phyloP scores from a whole-genome alignment of 73 alveolate genomes.

The Blepharisma stoltei region DNA sequence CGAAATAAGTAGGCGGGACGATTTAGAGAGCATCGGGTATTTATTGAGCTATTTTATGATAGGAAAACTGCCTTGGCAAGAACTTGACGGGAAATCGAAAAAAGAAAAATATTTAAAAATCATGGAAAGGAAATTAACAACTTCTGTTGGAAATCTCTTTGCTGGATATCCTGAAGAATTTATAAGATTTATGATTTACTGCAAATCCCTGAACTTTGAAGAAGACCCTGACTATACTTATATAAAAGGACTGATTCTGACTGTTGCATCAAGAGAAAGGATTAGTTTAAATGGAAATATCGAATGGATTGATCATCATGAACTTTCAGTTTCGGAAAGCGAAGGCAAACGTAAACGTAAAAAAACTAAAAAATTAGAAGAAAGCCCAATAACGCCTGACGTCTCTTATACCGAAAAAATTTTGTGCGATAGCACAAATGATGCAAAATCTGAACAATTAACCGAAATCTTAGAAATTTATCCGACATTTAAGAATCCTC shows the following conservation, averaged over 20 bases:
- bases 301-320: too few species aligned
- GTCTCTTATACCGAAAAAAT: too few species aligned
- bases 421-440: too few species aligned
- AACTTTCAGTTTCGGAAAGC: too few species aligned
- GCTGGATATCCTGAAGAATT: slow-evolving; percentile 77
- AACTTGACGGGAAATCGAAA: slow-evolving; percentile 37
- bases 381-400: too few species aligned
- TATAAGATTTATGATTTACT: slow-evolving; percentile 15
- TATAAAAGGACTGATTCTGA: not conserved
- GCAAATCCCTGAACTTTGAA: slow-evolving; percentile 29
- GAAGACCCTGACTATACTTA: slow-evolving; percentile 24
- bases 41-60: slow-evolving; percentile 50
- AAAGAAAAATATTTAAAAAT: slow-evolving; percentile 64
- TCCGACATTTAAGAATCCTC: too few species aligned
- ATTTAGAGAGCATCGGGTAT: slow-evolving; percentile 61
- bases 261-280: too few species aligned
- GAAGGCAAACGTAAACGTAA: too few species aligned
- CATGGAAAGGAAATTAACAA: slow-evolving; percentile 73
- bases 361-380: too few species aligned
- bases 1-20: slow-evolving; percentile 70
- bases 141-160: slow-evolving; percentile 61
- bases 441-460: too few species aligned
- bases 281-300: too few species aligned
- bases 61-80: slow-evolving; percentile 46
- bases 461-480: too few species aligned